Evolutionary conservation across 2,329 filamentous ascomycete genomes (phyloP).

Genomic region (Camillea tinctor): DNA sequence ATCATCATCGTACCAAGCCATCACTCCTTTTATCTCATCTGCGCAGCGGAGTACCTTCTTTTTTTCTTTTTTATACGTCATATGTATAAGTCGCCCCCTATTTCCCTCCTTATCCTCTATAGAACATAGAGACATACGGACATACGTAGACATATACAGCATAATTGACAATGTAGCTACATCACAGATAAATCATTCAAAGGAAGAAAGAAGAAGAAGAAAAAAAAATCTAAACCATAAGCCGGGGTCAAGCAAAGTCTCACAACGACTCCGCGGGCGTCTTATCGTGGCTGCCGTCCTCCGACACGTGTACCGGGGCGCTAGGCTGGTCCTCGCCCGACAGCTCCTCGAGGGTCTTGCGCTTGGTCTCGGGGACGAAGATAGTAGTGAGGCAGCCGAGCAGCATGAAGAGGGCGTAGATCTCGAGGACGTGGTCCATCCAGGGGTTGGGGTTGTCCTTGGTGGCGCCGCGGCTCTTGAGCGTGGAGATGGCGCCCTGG

Average conservation of each 20-base stretch:
- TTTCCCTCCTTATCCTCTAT: too few relatives aligned
- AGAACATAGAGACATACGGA: too few relatives aligned
- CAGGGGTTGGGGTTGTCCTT: conserved; percentile 51
- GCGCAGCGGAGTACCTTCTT: too few relatives aligned
- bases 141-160: too few relatives aligned
- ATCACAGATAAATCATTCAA: conserved; percentile 2
- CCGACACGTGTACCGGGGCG: conserved; percentile 2
- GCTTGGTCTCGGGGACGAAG: conserved; percentile 72
- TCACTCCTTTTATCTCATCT: too few relatives aligned
- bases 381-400: conserved; percentile 67
- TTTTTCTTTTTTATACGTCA: too few relatives aligned
- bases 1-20: background rate
- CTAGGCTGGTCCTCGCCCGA: conserved; percentile 35
- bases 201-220: background rate
- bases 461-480: conserved; percentile 47
- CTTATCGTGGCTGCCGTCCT: conserved; percentile 10
- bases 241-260: background rate
- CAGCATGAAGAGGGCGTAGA: conserved; percentile 75
- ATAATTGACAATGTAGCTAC: too few relatives aligned
- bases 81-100: too few relatives aligned
- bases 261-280: conserved; percentile 7
- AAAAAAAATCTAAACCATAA: background rate
- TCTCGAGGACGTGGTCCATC: conserved; percentile 77
- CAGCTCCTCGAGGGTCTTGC: conserved; percentile 70
- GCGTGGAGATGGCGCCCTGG: conserved; percentile 56